Evolutionary conservation across 176 grass and related monocot species (phyloP).

Genomic region (Elymus sibiricus): DNA sequence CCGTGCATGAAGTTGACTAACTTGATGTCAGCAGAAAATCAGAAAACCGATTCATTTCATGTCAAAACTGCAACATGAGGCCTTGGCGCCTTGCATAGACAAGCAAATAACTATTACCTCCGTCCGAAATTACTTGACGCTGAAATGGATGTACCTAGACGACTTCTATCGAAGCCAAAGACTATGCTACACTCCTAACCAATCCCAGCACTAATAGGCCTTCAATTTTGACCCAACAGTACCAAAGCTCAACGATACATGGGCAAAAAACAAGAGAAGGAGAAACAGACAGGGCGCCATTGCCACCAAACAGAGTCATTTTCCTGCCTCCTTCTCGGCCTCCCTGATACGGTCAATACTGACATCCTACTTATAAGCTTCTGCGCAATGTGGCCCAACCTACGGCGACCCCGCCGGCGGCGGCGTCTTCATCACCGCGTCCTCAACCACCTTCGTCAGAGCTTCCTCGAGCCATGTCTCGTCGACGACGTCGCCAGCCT

Average conservation of each 20-base stretch:
- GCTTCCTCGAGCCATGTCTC: slow-evolving; percentile 62
- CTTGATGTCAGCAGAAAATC: not conserved
- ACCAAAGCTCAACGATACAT: not conserved
- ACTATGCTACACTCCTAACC: not conserved
- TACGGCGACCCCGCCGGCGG: not conserved
- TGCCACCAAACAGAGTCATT: not conserved
- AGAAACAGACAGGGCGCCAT: not conserved
- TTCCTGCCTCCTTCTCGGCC: not conserved
- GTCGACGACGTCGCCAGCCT: slow-evolving; percentile 38
- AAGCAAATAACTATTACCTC: not conserved
- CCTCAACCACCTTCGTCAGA: slow-evolving; percentile 48
- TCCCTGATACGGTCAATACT: slow-evolving; percentile 45
- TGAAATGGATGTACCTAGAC: no score
- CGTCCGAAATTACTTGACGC: no score
- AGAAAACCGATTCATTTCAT: not conserved
- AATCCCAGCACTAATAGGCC: not conserved
- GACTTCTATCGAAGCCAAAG: no score
- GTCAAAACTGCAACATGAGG: not conserved
- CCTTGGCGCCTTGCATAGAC: not conserved
- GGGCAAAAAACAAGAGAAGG: not conserved
- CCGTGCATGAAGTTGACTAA: not conserved
- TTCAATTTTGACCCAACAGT: not conserved
- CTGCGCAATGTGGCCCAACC: not conserved
- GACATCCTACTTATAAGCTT: slow-evolving; percentile 23
- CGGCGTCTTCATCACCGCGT: not conserved